Evolutionary conservation across 2,329 filamentous ascomycete genomes (phyloP).

Genomic region (Ophioceras dolichostomum): DNA sequence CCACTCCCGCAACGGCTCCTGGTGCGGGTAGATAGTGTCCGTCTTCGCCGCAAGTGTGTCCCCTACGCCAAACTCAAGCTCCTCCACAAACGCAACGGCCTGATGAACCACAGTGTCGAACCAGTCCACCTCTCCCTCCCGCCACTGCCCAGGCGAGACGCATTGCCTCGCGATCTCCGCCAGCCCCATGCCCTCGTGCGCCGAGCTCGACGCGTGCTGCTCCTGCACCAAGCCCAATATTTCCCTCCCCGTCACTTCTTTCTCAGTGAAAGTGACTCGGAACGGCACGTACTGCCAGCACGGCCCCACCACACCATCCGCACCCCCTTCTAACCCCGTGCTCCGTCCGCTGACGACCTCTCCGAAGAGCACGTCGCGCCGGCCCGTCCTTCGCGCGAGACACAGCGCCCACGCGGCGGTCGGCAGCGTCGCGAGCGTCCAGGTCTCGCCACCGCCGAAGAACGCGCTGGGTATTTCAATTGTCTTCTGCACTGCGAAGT

Average conservation of each 20-base stretch:
- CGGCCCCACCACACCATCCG: conserved; percentile 39
- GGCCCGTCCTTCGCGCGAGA: conserved; percentile 38
- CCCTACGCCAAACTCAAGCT: conserved; percentile 25
- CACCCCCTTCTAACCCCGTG: conserved; percentile 14
- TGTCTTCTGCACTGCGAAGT: conserved; percentile 28
- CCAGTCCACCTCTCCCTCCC: conserved; percentile 21
- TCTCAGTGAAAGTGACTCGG: conserved; percentile 25
- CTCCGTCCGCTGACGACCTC: conserved; percentile 55
- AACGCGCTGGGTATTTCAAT: conserved; percentile 34
- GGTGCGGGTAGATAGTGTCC: conserved; percentile 47
- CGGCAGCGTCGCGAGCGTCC: conserved; percentile 50
- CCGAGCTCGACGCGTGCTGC: conserved; percentile 43
- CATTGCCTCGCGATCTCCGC: conserved; percentile 41
- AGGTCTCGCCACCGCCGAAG: conserved; percentile 13
- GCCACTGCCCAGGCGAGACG: conserved; percentile 30
- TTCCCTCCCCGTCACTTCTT: conserved; percentile 29
- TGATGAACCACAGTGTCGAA: conserved; percentile 48
- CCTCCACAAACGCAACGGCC: conserved; percentile 49
- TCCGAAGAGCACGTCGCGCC: conserved; percentile 50
- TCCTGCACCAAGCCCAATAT: conserved; percentile 40
- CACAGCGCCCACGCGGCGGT: conserved; percentile 55
- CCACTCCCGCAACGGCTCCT: conserved; percentile 42
- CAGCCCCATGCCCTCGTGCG: conserved; percentile 41
- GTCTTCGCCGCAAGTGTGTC: conserved; percentile 24
- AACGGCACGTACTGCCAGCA: conserved; percentile 58